Evolutionary conservation across 129 eudicot species (phyloP), one percentile per base, ranked within the genome.

Genomic region (Tagetes patula): DNA sequence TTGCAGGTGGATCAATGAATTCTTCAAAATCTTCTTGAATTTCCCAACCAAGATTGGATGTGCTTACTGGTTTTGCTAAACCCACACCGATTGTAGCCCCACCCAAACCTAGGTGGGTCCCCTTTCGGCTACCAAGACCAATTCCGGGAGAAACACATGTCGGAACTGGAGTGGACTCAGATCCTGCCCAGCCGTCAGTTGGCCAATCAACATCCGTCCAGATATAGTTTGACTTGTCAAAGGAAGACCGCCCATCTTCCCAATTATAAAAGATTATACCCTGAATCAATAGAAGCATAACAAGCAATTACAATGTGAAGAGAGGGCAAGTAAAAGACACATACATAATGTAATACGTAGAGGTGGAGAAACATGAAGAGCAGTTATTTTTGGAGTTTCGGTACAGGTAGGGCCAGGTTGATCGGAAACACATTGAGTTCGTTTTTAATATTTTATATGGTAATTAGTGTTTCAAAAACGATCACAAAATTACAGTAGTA

Each of bases 151-250:
- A 86, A 75, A 88, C 97, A 79, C 86, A 83, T 59, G 96, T 90
- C 31, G 97, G 97, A 73, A 85, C 85, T 13, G 99, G 97, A 42
- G 85, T 82, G 70, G 97, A 95, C 56, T 90, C 89, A 7, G 88
- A 81, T 43, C 96, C 97, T 65, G 97, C 96, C 96, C 97, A 95
- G 56, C 96, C 99, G 66, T 95, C 87, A 43, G 72, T 85, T 30
- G 99, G 99, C 99, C 99, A 95, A 80, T 95, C 99, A 74, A 87
- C 96, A 53, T 90, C 85, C 45, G 88, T 80, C 99, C 99, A 95
- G 75, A 90, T 79, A 81, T 87, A 88, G 32, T 85, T 83, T 46
- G 96, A 73, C 73, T 76, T 74, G 80, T 79, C 81, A 61, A 76
- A 52, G 37, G 73, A 76, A 33, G 82, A 81, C 58, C 80, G 71